phyloP scores from a whole-genome alignment of 768 basidiomycete genomes.

The Cystofilobasidium macerans region DNA sequence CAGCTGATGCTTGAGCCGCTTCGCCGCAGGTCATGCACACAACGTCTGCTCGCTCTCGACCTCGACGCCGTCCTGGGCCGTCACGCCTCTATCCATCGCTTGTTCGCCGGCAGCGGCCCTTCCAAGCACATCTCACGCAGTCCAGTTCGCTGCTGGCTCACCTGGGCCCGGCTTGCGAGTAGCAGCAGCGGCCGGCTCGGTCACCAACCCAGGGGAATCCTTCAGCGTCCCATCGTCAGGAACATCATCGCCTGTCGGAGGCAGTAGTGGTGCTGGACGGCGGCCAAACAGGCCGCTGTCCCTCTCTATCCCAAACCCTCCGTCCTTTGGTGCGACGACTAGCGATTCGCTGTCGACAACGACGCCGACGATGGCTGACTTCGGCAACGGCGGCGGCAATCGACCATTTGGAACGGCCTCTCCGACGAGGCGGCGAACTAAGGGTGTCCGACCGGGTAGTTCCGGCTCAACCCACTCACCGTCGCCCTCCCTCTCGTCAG shows the following conservation, averaged over 20 bases:
- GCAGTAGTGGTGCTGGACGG: background rate
- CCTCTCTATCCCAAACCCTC: background rate
- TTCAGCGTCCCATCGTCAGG: background rate
- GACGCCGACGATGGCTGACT: background rate
- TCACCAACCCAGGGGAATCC: too few species aligned
- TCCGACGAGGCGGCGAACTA: background rate
- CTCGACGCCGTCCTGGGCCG: conserved; percentile 15
- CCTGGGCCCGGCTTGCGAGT: too few species aligned
- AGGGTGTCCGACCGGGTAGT: background rate
- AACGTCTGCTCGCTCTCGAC: conserved; percentile 25
- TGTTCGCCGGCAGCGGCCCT: background rate
- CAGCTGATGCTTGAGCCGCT: background rate
- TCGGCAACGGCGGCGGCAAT: too few species aligned
- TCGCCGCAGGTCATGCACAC: conserved; percentile 10
- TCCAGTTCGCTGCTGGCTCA: too few species aligned
- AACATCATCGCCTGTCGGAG: background rate
- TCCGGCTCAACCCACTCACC: background rate
- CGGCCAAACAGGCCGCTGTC: background rate
- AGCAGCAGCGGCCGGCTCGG: too few species aligned
- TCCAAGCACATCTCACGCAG: too few species aligned
- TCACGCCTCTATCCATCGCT: background rate
- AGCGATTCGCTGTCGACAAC: too few species aligned
- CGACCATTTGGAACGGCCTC: background rate
- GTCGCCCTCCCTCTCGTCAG: background rate
- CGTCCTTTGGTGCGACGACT: background rate